phyloP scores from a whole-genome alignment of 306 rosid genomes.

The Trifolium fragiferum region DNA sequence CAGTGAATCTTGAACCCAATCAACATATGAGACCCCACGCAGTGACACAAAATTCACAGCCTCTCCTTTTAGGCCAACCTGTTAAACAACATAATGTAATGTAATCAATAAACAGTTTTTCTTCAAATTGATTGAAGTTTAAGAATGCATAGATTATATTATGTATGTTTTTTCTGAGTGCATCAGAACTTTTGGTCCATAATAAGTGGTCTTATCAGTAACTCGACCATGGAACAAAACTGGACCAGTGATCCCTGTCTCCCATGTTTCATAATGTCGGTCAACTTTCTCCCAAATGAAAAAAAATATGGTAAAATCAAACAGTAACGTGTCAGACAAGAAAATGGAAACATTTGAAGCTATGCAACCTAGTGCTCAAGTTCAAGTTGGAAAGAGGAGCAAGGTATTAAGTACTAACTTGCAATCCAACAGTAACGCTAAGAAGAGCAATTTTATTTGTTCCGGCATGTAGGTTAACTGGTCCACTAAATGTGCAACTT shows the following conservation, averaged over 20 bases:
- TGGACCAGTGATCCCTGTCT: slow-evolving; percentile 83
- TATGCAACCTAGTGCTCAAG: background rate
- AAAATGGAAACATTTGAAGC: slow-evolving; percentile 27
- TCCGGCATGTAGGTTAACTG: slow-evolving; percentile 72
- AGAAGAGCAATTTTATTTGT: slow-evolving; percentile 83
- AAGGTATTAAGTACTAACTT: slow-evolving; percentile 58
- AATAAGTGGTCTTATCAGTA: too few relatives aligned
- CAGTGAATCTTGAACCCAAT: slow-evolving; percentile 69
- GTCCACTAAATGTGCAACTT: slow-evolving; percentile 71
- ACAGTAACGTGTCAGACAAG: background rate
- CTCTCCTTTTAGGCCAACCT: slow-evolving; percentile 96
- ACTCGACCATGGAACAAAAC: slow-evolving; percentile 79
- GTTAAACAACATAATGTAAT: slow-evolving; percentile 30
- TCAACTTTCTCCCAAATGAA: slow-evolving; percentile 63
- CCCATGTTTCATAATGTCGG: slow-evolving; percentile 78
- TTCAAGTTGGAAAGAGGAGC: slow-evolving; percentile 33
- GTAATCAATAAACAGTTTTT: background rate
- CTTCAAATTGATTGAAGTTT: background rate
- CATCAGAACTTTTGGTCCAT: too few relatives aligned
- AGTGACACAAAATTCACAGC: slow-evolving; percentile 66
- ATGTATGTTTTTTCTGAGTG: background rate
- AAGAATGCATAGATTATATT: slow-evolving; percentile 1
- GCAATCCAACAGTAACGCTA: slow-evolving; percentile 90
- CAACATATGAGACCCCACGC: slow-evolving; percentile 57
- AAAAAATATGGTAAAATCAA: slow-evolving; percentile 3